A percentile compares a stretch with the other conserved stretches of the same genome.
These are phyloP conservation scores for Delphinella strobiligena DNA, from an alignment of 2,329 filamentous ascomycete genomes.

Conservation along the genomic window DNA sequence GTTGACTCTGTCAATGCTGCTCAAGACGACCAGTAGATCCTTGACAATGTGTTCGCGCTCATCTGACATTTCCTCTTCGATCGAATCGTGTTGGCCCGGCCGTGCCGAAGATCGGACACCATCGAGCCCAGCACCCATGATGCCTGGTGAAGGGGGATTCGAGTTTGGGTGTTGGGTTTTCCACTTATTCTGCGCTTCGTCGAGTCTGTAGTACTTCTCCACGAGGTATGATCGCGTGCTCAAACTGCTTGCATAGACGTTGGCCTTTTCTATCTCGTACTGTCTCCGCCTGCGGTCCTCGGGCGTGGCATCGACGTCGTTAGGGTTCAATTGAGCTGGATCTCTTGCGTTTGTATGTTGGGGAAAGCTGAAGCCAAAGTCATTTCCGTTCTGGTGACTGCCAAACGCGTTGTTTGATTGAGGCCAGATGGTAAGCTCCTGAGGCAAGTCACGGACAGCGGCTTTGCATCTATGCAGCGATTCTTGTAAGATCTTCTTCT, in stretches of 20 bases:
- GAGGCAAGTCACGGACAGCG: slow-evolving; percentile 54
- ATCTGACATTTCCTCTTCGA: slow-evolving; percentile 53
- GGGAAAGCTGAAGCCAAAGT: slow-evolving; percentile 14
- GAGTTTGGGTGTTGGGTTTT: slow-evolving; percentile 33
- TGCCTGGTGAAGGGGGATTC: slow-evolving; percentile 22
- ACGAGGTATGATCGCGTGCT: slow-evolving; percentile 75
- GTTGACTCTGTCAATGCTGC: slow-evolving; percentile 69
- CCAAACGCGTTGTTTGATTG: slow-evolving; percentile 24
- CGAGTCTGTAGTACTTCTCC: slow-evolving; percentile 71
- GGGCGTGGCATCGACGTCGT: slow-evolving; percentile 18
- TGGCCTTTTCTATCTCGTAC: slow-evolving; percentile 84
- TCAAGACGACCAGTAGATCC: slow-evolving; percentile 62
- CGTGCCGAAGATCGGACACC: slow-evolving; percentile 18
- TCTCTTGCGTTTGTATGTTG: slow-evolving; percentile 17
- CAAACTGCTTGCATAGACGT: slow-evolving; percentile 73
- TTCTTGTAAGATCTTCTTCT: slow-evolving; percentile 59
- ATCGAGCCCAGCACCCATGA: slow-evolving; percentile 25
- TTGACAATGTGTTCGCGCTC: slow-evolving; percentile 76
- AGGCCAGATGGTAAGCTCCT: slow-evolving; percentile 50
- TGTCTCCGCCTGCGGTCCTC: slow-evolving; percentile 44
- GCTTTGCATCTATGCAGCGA: slow-evolving; percentile 59
- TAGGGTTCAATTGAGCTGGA: slow-evolving; percentile 15
- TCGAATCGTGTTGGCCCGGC: slow-evolving; percentile 13
- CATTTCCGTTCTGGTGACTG: slow-evolving; percentile 15
- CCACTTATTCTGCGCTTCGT: slow-evolving; percentile 45